Base-by-base conservation (phyloP, 345 rosid species). In the Schrenkiella parvula region DNA sequence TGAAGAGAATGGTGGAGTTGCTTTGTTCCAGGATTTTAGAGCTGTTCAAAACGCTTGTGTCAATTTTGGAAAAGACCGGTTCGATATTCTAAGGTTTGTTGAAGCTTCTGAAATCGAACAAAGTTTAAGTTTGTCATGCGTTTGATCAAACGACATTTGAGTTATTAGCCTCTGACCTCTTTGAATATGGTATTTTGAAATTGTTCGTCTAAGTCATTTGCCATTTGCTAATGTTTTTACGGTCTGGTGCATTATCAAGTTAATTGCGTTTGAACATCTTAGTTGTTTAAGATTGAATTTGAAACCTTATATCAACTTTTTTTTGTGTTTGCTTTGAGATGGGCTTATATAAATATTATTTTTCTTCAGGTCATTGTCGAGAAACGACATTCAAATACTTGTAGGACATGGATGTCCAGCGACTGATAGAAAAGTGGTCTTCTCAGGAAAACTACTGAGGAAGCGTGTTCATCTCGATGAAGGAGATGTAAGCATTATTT, bases 371-470 rank as follows among this genome's bases (percentile, higher is more conserved):
- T 85, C 91, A 37, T 74, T 95, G 82, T 83, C 89, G 5, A 84
- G 92, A 78, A 80, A 88, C 79, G 99, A 89, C 73, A 87, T 95
- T 76, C 98, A 91, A 67, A 64, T 79, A 57, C 80, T 91, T 82
- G 97, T 95, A 18, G 96, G 98, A 8, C 84, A 89, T 81, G 99
- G 99, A 80, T 95, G 98, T 54, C 98, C 98, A 8, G 89, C 80
- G 65, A 83, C 86, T 17, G 96, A 88, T 80, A 92, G 85, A 81
- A 92, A 85, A 78, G 93, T 92, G 77, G 89, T 85, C 55, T 87
- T 89, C 82, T 92, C 98, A 2, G 90, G 92, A 7, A 92, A 95
- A 62, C 81, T 92, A 37, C 66, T 92, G 74, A 85, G 99, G 82
- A 95, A 95, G 84, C 93, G 80, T 78, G 90, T 80, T 42, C 99